phyloP scores from a whole-genome alignment of 148 eudicot genomes.

The Heliamphora exappendiculata region DNA sequence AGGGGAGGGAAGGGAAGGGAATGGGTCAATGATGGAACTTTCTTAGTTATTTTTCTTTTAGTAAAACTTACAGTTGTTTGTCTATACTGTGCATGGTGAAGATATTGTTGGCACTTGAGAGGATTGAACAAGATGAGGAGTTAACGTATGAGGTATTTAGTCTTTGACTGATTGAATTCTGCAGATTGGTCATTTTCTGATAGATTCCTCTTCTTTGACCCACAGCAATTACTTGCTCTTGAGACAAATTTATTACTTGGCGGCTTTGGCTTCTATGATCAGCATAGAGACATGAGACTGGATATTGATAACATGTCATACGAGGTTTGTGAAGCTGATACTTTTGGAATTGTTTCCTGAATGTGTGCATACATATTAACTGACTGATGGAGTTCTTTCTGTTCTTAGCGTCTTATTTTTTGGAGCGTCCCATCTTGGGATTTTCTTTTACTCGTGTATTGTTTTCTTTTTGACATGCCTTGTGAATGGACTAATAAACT shows the following conservation, averaged over 20 bases:
- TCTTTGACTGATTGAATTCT: background rate
- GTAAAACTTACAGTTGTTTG: background rate
- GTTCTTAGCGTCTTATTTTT: background rate
- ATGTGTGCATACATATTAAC: background rate
- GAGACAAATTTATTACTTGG: slow-evolving; percentile 75
- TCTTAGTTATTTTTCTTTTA: slow-evolving; percentile 3
- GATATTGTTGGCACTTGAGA: slow-evolving; percentile 73
- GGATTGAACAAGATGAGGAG: slow-evolving; percentile 79
- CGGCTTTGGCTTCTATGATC: slow-evolving; percentile 68
- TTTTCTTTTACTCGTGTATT: background rate
- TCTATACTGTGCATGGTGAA: slow-evolving; percentile 17
- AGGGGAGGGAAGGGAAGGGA: background rate
- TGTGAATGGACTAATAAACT: background rate
- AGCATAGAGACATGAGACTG: slow-evolving; percentile 91
- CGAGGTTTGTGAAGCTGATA: slow-evolving; percentile 39
- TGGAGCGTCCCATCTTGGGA: background rate
- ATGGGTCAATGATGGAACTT: background rate
- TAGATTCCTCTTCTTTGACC: slow-evolving; percentile 2
- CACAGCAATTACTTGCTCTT: slow-evolving; percentile 70
- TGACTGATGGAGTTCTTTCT: background rate
- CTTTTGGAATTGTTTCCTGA: slow-evolving; percentile 4
- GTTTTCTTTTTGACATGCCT: background rate
- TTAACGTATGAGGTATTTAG: slow-evolving; percentile 69
- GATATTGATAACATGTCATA: slow-evolving; percentile 96
- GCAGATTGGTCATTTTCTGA: background rate